Percentiles rank a stretch among this genome's conserved stretches.
These are phyloP conservation scores for Xylaria sp. DNA, from an alignment of 2,329 filamentous ascomycete genomes.

Conservation along the genomic window DNA sequence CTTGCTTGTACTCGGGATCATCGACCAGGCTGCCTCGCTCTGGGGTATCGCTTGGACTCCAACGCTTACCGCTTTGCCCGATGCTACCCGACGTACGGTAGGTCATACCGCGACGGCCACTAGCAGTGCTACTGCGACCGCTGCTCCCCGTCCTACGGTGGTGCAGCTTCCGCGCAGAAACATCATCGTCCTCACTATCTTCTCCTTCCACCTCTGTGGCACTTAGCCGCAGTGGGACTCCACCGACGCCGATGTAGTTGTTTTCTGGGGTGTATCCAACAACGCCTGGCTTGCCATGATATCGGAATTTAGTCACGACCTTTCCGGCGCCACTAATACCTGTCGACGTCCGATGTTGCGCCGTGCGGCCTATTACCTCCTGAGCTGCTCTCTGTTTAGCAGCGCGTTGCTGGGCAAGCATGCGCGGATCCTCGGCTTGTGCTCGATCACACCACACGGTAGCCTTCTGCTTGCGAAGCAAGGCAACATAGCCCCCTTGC, in stretches of 20 bases:
- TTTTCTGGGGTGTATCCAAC: slow-evolving; percentile 78
- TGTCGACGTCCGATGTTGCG: slow-evolving; percentile 63
- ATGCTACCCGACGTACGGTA: slow-evolving; percentile 59
- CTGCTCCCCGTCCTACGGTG: slow-evolving; percentile 78
- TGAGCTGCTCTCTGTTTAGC: slow-evolving; percentile 86
- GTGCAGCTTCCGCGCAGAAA: slow-evolving; percentile 55
- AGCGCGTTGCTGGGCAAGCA: slow-evolving; percentile 81
- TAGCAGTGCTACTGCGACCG: slow-evolving; percentile 71
- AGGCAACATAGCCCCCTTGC: slow-evolving; percentile 84
- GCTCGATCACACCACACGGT: slow-evolving; percentile 98
- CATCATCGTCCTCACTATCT: slow-evolving; percentile 77
- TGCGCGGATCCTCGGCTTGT: slow-evolving; percentile 87
- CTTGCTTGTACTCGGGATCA: slow-evolving; percentile 43
- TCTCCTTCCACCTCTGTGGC: slow-evolving; percentile 95
- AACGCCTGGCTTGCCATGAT: slow-evolving; percentile 80
- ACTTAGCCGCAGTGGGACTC: slow-evolving; percentile 88
- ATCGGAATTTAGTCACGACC: slow-evolving; percentile 85
- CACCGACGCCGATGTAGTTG: slow-evolving; percentile 75
- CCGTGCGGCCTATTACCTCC: slow-evolving; percentile 73
- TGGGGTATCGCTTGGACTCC: slow-evolving; percentile 62
- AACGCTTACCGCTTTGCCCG: slow-evolving; percentile 50
- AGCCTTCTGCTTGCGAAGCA: slow-evolving; percentile 96
- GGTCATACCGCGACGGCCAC: slow-evolving; percentile 54
- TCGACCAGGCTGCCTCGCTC: slow-evolving; percentile 61
- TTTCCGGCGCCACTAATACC: slow-evolving; percentile 66